Conservation (phyloP, 2,329 filamentous ascomycete genomes). For the Penicillium frequentans region DNA sequence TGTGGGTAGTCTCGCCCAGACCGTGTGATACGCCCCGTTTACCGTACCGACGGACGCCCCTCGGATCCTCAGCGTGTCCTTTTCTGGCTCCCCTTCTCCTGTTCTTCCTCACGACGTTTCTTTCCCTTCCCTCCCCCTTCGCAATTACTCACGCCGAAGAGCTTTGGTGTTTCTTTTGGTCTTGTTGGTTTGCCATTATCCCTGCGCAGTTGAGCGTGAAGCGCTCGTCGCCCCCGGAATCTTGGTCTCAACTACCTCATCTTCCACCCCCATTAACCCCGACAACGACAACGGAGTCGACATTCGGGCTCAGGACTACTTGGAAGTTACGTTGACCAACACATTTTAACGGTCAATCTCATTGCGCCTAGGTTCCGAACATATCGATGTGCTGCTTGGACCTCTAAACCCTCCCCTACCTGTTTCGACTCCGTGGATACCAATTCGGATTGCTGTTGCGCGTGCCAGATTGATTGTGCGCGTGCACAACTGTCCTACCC, state of each 20-base stretch:
- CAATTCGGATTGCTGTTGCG: constrained; percentile 7
- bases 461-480: constrained; percentile 6
- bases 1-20: background rate
- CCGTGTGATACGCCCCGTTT: constrained; percentile 1
- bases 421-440: constrained; percentile 7
- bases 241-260: constrained; percentile 1
- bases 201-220: background rate
- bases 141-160: constrained; percentile 4
- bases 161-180: constrained; percentile 4
- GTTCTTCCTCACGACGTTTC: constrained; percentile 15
- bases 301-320: background rate
- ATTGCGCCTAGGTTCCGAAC: background rate
- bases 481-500: constrained; percentile 11
- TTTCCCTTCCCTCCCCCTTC: constrained; percentile 4
- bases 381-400: constrained; percentile 9
- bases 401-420: constrained; percentile 3
- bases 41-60: constrained; percentile 5
- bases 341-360: background rate
- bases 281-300: background rate
- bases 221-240: constrained; percentile 2
- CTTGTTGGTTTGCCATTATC: background rate
- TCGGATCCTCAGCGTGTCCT: constrained; percentile 21
- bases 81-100: constrained; percentile 21
- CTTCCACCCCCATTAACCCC: background rate
- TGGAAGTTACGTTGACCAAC: background rate